Conservation (phyloP, 2,329 filamentous ascomycete species). For the Sporothrix mexicana region DNA sequence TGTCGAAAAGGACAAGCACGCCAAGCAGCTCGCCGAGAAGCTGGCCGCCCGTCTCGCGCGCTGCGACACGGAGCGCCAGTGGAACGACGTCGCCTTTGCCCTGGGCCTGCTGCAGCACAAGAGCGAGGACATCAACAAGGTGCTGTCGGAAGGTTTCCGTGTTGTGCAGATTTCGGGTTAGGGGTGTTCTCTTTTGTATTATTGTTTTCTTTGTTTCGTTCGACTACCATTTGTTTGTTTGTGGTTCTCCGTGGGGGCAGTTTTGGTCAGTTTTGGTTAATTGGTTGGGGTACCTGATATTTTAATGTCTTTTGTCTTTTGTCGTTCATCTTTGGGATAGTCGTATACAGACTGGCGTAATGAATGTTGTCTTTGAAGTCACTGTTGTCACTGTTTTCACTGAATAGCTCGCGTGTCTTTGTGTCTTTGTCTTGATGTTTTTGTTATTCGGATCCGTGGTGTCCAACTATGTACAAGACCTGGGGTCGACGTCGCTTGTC, state of each 20-base stretch:
- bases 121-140: constrained; percentile 84
- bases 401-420: not conserved
- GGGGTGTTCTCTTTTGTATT: not conserved
- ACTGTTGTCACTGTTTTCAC: not conserved
- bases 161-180: constrained; percentile 61
- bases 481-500: not conserved
- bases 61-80: constrained; percentile 92
- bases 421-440: not conserved
- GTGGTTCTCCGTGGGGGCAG: not conserved
- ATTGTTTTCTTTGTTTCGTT: not conserved
- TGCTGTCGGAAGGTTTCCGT: constrained; percentile 76
- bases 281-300: not conserved
- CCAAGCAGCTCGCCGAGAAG: constrained; percentile 91
- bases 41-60: constrained; percentile 82
- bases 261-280: not conserved
- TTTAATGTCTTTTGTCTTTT: not conserved
- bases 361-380: not conserved
- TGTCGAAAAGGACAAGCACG: constrained; percentile 99
- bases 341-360: constrained; percentile 20
- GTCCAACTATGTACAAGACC: constrained; percentile 25
- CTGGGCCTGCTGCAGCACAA: constrained; percentile 89
- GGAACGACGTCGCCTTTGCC: constrained; percentile 96
- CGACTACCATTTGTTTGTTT: not conserved
- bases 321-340: not conserved
- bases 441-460: not conserved